Conservation (phyloP, 306 rosid genomes). For the Pyrus betulifolia region DNA sequence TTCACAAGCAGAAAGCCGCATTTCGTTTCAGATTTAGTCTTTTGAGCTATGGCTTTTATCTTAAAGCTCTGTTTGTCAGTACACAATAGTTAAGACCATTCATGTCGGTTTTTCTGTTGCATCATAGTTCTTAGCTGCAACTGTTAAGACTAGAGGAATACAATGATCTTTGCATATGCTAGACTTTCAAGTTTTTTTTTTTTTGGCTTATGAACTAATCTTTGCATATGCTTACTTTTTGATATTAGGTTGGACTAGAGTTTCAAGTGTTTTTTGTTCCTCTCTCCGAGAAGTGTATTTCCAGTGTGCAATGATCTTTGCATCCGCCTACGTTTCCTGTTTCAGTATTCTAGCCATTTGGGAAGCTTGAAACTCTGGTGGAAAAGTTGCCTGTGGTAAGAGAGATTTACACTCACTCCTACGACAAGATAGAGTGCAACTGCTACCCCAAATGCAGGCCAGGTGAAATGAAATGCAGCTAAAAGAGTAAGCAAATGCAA, state of each 20-base stretch:
- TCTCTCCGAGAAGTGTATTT: too few species aligned
- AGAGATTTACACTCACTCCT: conserved; percentile 67
- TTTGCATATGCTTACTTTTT: too few species aligned
- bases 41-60: neutral
- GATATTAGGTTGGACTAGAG: too few species aligned
- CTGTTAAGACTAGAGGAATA: too few species aligned
- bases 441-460: conserved; percentile 59
- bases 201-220: too few species aligned
- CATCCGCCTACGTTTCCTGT: too few species aligned
- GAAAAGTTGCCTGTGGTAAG: conserved; percentile 60
- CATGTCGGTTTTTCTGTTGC: too few species aligned
- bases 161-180: too few species aligned
- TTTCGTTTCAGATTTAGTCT: neutral
- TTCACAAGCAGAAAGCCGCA: neutral
- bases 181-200: too few species aligned
- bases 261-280: too few species aligned
- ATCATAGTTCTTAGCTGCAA: too few species aligned
- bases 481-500: conserved; percentile 58
- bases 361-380: conserved; percentile 45
- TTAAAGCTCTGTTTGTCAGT: neutral
- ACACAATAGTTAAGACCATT: neutral
- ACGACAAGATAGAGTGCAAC: conserved; percentile 46
- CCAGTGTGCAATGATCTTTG: too few species aligned
- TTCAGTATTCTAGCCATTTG: conserved; percentile 40
- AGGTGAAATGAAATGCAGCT: conserved; percentile 66